phyloP scores from a whole-genome alignment of 805 yeast species.

The Saccharomycopsis olivae region DNA sequence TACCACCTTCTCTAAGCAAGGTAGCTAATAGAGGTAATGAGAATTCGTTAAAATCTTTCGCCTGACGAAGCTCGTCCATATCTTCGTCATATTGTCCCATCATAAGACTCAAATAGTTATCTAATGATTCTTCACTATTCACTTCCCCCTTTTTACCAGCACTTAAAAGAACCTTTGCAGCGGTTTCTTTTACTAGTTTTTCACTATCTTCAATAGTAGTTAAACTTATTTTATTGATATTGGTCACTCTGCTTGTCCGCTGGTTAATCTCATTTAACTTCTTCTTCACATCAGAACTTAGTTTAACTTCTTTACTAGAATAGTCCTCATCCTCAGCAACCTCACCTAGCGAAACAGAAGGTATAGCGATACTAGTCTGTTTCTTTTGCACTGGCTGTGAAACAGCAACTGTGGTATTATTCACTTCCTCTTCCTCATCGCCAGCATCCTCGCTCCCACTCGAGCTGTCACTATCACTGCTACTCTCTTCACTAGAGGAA shows the following conservation, averaged over 20 bases:
- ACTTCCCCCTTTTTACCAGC: not conserved
- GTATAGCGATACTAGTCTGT: no score
- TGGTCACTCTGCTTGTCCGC: not conserved
- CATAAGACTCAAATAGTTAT: conserved; percentile 35
- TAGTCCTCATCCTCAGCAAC: no score
- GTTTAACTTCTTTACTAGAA: no score
- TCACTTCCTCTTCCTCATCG: conserved; percentile 1
- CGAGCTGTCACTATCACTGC: no score
- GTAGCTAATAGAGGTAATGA: conserved; percentile 41
- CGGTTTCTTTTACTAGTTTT: not conserved
- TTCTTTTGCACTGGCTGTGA: no score
- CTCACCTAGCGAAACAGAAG: no score
- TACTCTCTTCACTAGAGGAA: conserved; percentile 2
- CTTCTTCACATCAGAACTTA: no score
- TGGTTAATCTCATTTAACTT: not conserved
- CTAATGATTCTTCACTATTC: conserved; percentile 25
- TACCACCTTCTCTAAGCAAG: conserved; percentile 38
- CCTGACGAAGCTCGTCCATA: conserved; percentile 37
- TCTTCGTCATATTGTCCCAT: conserved; percentile 37
- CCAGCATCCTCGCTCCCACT: not conserved
- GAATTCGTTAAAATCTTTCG: conserved; percentile 36
- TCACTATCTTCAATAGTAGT: not conserved
- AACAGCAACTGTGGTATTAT: no score
- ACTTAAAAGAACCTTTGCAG: not conserved
- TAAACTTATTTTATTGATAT: not conserved